A percentile compares a stretch with the other conserved stretches of the same genome.
Conservation (phyloP, 306 rosid genomes). For the Quercus rubra region DNA sequence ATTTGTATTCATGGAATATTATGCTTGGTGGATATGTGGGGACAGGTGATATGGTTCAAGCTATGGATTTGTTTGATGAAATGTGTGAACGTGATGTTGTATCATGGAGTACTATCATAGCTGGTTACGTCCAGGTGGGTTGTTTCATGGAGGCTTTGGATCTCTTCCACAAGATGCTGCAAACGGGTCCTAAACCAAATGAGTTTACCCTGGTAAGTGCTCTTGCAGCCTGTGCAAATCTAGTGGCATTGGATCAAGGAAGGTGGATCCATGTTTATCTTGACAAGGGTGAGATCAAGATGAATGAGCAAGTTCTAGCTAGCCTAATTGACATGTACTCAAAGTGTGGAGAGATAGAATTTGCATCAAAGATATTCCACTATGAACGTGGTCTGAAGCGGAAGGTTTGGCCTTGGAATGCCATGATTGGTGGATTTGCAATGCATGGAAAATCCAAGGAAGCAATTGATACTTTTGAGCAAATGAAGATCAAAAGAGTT, state of each 20-base stretch:
- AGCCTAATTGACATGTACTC: slow-evolving; percentile 61
- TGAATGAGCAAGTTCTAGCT: slow-evolving; percentile 54
- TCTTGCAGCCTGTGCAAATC: slow-evolving; percentile 68
- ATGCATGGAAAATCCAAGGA: slow-evolving; percentile 61
- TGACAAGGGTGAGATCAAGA: slow-evolving; percentile 39
- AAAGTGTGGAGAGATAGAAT: slow-evolving; percentile 65
- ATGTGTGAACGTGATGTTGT: slow-evolving; percentile 60
- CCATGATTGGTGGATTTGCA: slow-evolving; percentile 76
- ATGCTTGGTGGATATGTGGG: slow-evolving; percentile 48
- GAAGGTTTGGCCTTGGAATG: slow-evolving; percentile 73
- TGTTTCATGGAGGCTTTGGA: slow-evolving; percentile 56
- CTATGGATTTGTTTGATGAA: slow-evolving; percentile 44
- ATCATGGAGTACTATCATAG: slow-evolving; percentile 65
- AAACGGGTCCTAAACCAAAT: slow-evolving; percentile 48
- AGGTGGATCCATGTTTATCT: slow-evolving; percentile 67
- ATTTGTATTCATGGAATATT: slow-evolving; percentile 69
- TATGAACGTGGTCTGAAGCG: slow-evolving; percentile 21
- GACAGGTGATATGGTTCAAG: slow-evolving; percentile 38
- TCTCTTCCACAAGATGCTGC: slow-evolving; percentile 63
- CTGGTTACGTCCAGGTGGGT: slow-evolving; percentile 66
- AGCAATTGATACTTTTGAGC: slow-evolving; percentile 46
- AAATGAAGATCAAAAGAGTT: slow-evolving; percentile 49
- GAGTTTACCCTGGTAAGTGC: slow-evolving; percentile 58
- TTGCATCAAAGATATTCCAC: slow-evolving; percentile 46
- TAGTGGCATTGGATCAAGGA: slow-evolving; percentile 68